These are phyloP conservation scores for Mycena filopes DNA, from an alignment of 768 basidiomycete species.

Conservation along the genomic window DNA sequence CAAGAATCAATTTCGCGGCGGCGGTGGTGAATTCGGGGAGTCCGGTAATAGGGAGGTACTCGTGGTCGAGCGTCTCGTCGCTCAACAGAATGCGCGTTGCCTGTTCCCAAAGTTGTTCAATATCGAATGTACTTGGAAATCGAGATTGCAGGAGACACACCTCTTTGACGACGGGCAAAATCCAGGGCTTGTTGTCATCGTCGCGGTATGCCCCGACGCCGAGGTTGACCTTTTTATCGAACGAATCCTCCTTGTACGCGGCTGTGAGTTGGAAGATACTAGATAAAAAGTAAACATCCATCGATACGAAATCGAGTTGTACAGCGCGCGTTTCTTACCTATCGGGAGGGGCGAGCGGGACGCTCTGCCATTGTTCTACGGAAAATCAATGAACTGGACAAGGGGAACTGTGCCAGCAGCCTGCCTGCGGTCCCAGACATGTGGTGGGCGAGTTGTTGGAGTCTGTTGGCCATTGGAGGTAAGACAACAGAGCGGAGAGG, in stretches of 20 bases:
- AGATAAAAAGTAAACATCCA: constrained; percentile 30
- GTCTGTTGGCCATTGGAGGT: constrained; percentile 62
- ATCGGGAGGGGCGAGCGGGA: constrained; percentile 88
- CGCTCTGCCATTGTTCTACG: constrained; percentile 77
- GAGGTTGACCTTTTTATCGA: constrained; percentile 85
- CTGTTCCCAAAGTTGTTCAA: constrained; percentile 55
- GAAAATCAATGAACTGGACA: constrained; percentile 4
- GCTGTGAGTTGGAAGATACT: constrained; percentile 94
- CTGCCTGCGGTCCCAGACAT: constrained; percentile 42
- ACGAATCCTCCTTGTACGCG: constrained; percentile 84
- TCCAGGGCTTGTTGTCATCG: constrained; percentile 88
- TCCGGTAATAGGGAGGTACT: constrained; percentile 93
- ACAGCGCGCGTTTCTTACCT: constrained; percentile 56
- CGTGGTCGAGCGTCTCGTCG: constrained; percentile 84
- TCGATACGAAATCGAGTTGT: constrained; percentile 14
- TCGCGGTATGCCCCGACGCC: constrained; percentile 96
- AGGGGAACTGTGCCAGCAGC: constrained; percentile 19
- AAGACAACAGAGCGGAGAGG: constrained; percentile 28
- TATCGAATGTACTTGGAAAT: constrained; percentile 1
- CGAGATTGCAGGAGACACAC: constrained; percentile 48
- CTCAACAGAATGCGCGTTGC: constrained; percentile 77
- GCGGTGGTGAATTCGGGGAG: constrained; percentile 83
- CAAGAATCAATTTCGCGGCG: constrained; percentile 86
- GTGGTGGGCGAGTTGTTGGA: constrained; percentile 70
- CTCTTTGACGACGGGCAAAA: constrained; percentile 92